Evolutionary conservation across 192 early-diverging fungal genomes (phyloP), one percentile per base, ranked within the genome.

Genomic region (Fimicolochytrium jonesii): DNA sequence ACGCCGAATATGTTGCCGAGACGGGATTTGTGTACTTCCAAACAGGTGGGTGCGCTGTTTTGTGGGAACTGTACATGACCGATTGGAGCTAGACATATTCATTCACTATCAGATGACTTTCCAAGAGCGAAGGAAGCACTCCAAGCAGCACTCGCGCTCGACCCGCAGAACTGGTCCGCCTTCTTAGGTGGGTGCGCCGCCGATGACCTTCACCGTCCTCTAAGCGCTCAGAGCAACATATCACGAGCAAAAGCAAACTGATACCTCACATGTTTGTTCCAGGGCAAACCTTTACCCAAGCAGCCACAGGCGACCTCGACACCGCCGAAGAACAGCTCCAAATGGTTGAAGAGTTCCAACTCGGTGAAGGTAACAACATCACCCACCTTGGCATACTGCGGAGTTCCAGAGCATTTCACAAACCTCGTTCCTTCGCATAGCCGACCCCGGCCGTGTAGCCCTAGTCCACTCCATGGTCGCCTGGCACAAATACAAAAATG

Each of bases 261-360:
- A 42, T 64, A 35, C 50, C 6, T 23, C 20, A 31, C 52, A 72
- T 64, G 80, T n/a, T 45, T 72, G 25, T 75, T 82, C 43, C 64
- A 68, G 22, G 79, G 77, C 47, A 66, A 70, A 32, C 56, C 79
- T 29, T 72, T 52, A 32, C 59, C 37, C 9, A n/a, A n/a, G n/a
- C n/a, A n/a, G n/a, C n/a, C 37, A 39, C 17, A 17, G 68, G 71
- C 18, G 57, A 77, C 7, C 75, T 64, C 41, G 71, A 73, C 1
- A 61, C 54, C 29, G 80, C 80, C n/a, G 70, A 77, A 50, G 80
- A 82, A 58, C 80, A 82, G 57, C 53, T 82, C n/a, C 73, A 82
- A 34, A 68, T 82, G 36, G 74, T 77, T 45, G 52, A 72, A 17
- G 77, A 75, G 30, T 34, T 79, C 23, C 74, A 76, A 46, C 58